A percentile compares a stretch with the other conserved stretches of the same genome.
These are phyloP conservation scores for Lasiosphaeria ovina DNA, from an alignment of 495 filamentous ascomycete species.

Conservation along the genomic window DNA sequence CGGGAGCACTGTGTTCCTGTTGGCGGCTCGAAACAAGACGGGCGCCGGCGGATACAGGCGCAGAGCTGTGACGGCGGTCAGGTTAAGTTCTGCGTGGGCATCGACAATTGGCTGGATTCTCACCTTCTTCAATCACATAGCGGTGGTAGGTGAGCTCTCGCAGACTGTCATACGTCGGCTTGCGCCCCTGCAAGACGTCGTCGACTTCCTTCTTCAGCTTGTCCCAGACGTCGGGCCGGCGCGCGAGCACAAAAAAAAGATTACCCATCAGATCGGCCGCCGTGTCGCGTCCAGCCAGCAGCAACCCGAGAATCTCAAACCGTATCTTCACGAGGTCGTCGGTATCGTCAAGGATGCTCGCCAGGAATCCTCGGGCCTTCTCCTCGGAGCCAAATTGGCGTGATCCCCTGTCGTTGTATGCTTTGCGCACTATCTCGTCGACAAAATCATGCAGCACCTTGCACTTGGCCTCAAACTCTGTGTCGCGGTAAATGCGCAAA, in stretches of 20 bases:
- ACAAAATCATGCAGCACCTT: conserved; percentile 1
- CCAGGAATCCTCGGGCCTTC: not conserved
- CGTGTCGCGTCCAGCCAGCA: conserved; percentile 1
- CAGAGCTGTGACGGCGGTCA: not conserved
- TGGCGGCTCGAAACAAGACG: not conserved
- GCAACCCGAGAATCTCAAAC: not conserved
- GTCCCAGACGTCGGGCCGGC: not conserved
- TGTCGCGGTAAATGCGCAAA: not conserved
- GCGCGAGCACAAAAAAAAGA: conserved; percentile 2
- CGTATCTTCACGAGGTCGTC: not conserved
- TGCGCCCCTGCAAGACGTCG: not conserved
- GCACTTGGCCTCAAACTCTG: not conserved
- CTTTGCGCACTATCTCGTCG: not conserved
- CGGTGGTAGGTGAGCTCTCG: conserved; percentile 1
- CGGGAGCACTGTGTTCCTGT: not conserved
- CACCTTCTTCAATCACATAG: not conserved
- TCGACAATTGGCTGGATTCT: not conserved
- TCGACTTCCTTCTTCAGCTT: conserved; percentile 1
- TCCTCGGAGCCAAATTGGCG: not conserved
- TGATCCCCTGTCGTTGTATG: not conserved
- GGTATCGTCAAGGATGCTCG: conserved; percentile 1
- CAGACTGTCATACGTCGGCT: conserved; percentile 2
- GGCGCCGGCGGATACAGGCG: not conserved
- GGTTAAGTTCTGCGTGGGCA: not conserved
- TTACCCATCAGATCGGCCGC: not conserved